phyloP scores from a whole-genome alignment of 1,284 basidiomycete genomes.

The Cerrena zonata region DNA sequence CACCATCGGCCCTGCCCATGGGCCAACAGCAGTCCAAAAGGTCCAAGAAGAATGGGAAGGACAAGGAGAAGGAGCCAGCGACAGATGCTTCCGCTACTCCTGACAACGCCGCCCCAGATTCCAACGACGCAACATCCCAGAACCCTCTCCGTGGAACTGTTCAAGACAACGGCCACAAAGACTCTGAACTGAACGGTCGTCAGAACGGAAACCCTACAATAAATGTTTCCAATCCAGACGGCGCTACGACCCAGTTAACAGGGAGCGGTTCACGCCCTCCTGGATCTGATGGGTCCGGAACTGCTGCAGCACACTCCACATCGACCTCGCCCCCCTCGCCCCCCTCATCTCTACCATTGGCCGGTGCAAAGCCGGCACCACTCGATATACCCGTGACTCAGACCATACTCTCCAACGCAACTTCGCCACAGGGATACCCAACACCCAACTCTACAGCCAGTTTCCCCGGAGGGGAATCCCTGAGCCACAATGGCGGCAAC shows the following conservation, averaged over 20 bases:
- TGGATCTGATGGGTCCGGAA: conserved; percentile 25
- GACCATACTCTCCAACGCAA: conserved; percentile 65
- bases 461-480: conserved; percentile 34
- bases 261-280: conserved; percentile 31
- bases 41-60: conserved; percentile 61
- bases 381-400: conserved; percentile 70
- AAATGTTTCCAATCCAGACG: conserved; percentile 48
- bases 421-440: conserved; percentile 33
- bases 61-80: conserved; percentile 59
- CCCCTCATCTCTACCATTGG: conserved; percentile 31
- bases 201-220: conserved; percentile 36
- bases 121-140: conserved; percentile 37
- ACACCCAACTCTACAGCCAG: conserved; percentile 41
- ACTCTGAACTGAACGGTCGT: conserved; percentile 9
- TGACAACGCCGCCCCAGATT: conserved; percentile 30
- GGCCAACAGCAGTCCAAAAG: conserved; percentile 78
- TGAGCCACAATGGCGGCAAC: conserved; percentile 28
- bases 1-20: conserved; percentile 46
- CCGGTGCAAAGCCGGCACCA: conserved; percentile 40
- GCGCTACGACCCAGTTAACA: conserved; percentile 27
- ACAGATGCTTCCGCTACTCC: conserved; percentile 25
- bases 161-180: conserved; percentile 21
- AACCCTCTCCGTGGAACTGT: conserved; percentile 39
- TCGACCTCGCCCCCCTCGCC: conserved; percentile 26
- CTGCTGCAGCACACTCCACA: conserved; percentile 31